Base-by-base conservation (phyloP, 352 stramenopile species). In the Phytopythium mirpurense region DNA sequence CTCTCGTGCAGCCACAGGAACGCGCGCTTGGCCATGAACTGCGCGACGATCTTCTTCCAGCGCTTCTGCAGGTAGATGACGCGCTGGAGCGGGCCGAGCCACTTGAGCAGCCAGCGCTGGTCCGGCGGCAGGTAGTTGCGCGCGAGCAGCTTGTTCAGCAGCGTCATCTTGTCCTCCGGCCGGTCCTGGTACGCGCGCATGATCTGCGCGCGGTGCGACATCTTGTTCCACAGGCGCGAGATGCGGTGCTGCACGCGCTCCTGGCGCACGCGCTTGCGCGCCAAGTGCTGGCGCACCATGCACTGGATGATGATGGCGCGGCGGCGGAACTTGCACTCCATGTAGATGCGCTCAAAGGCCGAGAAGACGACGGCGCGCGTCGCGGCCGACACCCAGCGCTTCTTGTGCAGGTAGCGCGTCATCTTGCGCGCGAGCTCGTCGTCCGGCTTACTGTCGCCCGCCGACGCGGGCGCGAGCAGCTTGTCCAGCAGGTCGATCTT, bases 41-140 rank as follows among this genome's bases (percentile, higher is more conserved):
- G 79, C 9, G 75, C 67, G 24, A 70, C 80, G 11, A 88, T 74
- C 65, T 88, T 90, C 57, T 88, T 88, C 77, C 83, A 94, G 18
- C 84, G 75, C 57, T 91, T 92, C 43, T 94, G 83, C 46, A 94
- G 46, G 63, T 92, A 94, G 58, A 94, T 87, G 4, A 90, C 75
- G 16, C 78, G 78, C 55, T 91, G 75, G 21, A 94, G 52, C 36
- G 83, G 83, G 4, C 81, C 83, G 9, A 94, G 67, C 83, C 83
- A 94, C 60, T 86, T 90, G n/a, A 94, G 68, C 27, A 94, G 47
- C 83, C 83, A 94, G 0, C 78, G 81, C 50, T 92, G 83, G 18
- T 67, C 59, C 2, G 62, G 53, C 3, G 80, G 75, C 15, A 94
- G 49, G 40, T 83, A 88, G 42, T 70, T 83, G 45, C 80, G 80